Evolutionary conservation across 495 filamentous ascomycete genomes (phyloP).

Genomic region (Xylaria nigripes): DNA sequence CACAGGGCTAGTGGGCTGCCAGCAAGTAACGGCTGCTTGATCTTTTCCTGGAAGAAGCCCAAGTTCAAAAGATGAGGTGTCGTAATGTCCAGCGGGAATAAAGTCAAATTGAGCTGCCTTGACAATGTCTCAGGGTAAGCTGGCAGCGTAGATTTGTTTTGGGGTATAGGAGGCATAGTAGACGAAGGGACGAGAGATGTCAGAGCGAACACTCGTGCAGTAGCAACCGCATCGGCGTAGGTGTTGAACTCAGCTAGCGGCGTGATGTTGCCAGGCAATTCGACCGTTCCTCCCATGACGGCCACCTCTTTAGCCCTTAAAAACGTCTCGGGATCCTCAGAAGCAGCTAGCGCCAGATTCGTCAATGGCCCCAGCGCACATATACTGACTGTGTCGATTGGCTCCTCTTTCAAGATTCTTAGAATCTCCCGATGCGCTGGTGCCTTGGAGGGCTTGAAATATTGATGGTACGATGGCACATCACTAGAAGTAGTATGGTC

Average conservation of each 20-base stretch:
- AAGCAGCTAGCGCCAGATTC: constrained; percentile 81
- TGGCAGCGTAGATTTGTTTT: constrained; percentile 38
- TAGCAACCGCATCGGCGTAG: constrained; percentile 72
- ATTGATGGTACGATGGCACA: constrained; percentile 34
- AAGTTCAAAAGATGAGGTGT: constrained; percentile 59
- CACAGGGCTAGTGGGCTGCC: constrained; percentile 78
- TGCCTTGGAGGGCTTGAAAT: constrained; percentile 63
- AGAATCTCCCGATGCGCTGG: constrained; percentile 82
- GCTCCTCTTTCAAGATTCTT: constrained; percentile 64
- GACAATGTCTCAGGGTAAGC: constrained; percentile 62
- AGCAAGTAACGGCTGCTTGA: constrained; percentile 38
- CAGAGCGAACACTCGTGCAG: constrained; percentile 81
- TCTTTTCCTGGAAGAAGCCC: constrained; percentile 47
- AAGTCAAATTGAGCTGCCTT: constrained; percentile 58
- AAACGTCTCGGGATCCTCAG: constrained; percentile 78
- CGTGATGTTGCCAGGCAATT: constrained; percentile 69
- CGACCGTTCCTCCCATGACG: constrained; percentile 93
- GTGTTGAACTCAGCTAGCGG: constrained; percentile 79
- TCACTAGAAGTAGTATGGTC: constrained; percentile 35
- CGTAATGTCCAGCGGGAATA: constrained; percentile 90
- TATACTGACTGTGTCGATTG: constrained; percentile 76
- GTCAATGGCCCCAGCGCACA: constrained; percentile 86
- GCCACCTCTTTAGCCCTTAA: constrained; percentile 82
- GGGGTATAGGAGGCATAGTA: constrained; percentile 56
- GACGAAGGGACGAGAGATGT: constrained; percentile 66